Evolutionary conservation across 805 yeast species (phyloP).

Genomic region (Starmerella potacharoeniae): DNA sequence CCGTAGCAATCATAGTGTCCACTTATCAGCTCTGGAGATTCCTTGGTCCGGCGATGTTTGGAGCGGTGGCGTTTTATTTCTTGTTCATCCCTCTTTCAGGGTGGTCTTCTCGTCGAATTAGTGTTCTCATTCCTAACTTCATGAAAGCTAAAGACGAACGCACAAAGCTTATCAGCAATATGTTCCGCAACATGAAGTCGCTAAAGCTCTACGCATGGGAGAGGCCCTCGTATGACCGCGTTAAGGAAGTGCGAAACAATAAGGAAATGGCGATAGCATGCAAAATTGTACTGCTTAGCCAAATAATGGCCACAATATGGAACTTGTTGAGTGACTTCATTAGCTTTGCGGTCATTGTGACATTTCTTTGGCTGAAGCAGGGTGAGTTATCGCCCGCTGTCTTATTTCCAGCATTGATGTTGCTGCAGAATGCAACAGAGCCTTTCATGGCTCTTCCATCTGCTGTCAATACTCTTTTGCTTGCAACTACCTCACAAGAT

Average conservation of each 20-base stretch:
- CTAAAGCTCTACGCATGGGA: constrained; percentile 96
- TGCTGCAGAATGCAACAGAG: constrained; percentile 63
- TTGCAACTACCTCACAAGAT: constrained; percentile 48
- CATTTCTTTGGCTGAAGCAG: constrained; percentile 52
- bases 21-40: constrained; percentile 57
- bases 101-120: constrained; percentile 44
- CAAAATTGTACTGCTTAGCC: constrained; percentile 50
- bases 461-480: constrained; percentile 72
- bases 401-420: constrained; percentile 52
- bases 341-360: constrained; percentile 75
- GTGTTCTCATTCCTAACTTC: constrained; percentile 52
- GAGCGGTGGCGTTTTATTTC: constrained; percentile 66
- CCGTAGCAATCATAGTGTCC: constrained; percentile 70
- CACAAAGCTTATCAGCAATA: constrained; percentile 75
- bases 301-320: constrained; percentile 34
- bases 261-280: constrained; percentile 66
- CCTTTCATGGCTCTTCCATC: constrained; percentile 86
- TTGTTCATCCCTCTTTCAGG: constrained; percentile 71
- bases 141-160: constrained; percentile 86
- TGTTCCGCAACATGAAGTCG: constrained; percentile 78
- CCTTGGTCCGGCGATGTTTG: constrained; percentile 81
- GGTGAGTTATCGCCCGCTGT: constrained; percentile 73
- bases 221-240: constrained; percentile 60
- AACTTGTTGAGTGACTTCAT: constrained; percentile 71
- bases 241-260: constrained; percentile 65